These are phyloP conservation scores for Marasmius fiardii DNA, from an alignment of 1,284 basidiomycete species.

Conservation along the genomic window DNA sequence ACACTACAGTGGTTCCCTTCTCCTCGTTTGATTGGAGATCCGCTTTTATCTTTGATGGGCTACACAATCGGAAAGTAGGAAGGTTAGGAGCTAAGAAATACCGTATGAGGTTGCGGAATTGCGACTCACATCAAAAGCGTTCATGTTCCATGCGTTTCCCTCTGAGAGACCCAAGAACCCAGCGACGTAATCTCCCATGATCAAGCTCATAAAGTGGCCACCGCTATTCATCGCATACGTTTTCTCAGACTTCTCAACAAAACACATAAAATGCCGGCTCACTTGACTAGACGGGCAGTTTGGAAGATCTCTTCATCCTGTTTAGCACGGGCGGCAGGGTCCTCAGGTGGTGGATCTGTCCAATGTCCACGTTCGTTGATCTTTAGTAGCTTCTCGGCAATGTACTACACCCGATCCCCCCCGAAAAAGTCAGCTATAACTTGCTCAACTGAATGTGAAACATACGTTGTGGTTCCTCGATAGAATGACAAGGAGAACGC, in stretches of 20 bases:
- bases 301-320: slow-evolving; percentile 58
- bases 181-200: slow-evolving; percentile 45
- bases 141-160: slow-evolving; percentile 40
- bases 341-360: slow-evolving; percentile 33
- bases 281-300: slow-evolving; percentile 50
- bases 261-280: slow-evolving; percentile 4
- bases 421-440: neutral
- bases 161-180: slow-evolving; percentile 45
- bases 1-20: slow-evolving; percentile 46
- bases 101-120: neutral
- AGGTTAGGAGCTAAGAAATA: neutral
- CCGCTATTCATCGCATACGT: slow-evolving; percentile 26
- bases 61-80: slow-evolving; percentile 11
- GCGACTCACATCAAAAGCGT: slow-evolving; percentile 36
- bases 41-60: slow-evolving; percentile 28
- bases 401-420: too few relatives aligned
- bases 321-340: slow-evolving; percentile 22
- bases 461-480: slow-evolving; percentile 47
- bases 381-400: slow-evolving; percentile 47
- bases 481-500: slow-evolving; percentile 48
- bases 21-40: slow-evolving; percentile 31
- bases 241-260: neutral
- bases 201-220: slow-evolving; percentile 40
- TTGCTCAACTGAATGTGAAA: too few relatives aligned
- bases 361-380: slow-evolving; percentile 46